phyloP scores from a whole-genome alignment of 306 rosid genomes.

The Prinsepia uniflora region DNA sequence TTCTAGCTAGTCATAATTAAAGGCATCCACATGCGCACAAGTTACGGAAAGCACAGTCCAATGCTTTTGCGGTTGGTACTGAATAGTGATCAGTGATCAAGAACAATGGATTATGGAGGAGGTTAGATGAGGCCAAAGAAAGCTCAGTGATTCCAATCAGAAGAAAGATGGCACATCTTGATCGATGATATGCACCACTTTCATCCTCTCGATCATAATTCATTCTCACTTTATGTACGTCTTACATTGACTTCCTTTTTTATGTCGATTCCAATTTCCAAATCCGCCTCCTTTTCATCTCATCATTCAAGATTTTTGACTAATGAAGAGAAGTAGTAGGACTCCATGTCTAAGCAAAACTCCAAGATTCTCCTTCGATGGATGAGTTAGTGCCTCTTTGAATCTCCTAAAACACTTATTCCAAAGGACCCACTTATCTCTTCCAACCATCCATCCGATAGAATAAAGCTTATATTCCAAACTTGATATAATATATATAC shows the following conservation, averaged over 20 bases:
- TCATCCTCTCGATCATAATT: neutral
- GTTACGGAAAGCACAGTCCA: conserved; percentile 11
- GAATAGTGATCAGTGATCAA: neutral
- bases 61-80: neutral
- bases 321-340: conserved; percentile 5
- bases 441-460: neutral
- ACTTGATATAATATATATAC: no score
- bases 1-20: no score
- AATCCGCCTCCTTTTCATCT: neutral
- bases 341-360: neutral
- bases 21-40: neutral
- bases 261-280: neutral
- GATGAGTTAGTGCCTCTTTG: conserved; percentile 11
- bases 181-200: no score
- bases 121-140: neutral
- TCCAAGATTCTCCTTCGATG: neutral
- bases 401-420: neutral
- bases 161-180: neutral
- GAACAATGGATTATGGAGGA: conserved; percentile 1
- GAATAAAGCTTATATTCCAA: no score
- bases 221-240: conserved; percentile 1
- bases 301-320: neutral
- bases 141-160: neutral
- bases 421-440: conserved; percentile 1
- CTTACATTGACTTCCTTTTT: conserved; percentile 4